Base-by-base conservation (phyloP, 108 stramenopile species). In the Pseudonitzschia pungens region DNA sequence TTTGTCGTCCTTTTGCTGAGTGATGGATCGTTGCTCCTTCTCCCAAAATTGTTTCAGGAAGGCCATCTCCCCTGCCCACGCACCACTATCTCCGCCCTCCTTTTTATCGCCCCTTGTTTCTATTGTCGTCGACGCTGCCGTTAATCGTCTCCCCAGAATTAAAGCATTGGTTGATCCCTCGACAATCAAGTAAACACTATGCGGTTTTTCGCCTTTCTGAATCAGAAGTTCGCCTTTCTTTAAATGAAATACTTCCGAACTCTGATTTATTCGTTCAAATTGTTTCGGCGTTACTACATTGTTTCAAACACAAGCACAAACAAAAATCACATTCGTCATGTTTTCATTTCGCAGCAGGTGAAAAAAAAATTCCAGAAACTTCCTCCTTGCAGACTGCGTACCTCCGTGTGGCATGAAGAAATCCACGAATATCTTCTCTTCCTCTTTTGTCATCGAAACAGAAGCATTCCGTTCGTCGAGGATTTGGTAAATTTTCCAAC, bases 51-150 rank as follows among this genome's bases (percentile, higher is more conserved):
- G 59, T 64, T 89, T 84, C 27, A 94, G 68, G 63, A 94, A 90
- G 9, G 90, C 82, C 81, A 94, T 90, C 77, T 94, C 93, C 28
- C 93, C 93, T 26, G 91, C 68, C 90, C 90, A 94, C 10, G 93
- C 90, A 11, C 93, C 93, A 7, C 86, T 82, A 63, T 91, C 88
- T n/a, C 90, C 90, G 31, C 93, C 88, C 73, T 65, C 77, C 58
- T 68, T 63, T 32, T 69, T 81, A 80, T 26, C 85, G 63, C 65
- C 83, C 29, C 58, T 74, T 1, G 68, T 67, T 12, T 69, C 65
- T 1, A 44, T 10, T 41, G 56, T 68, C 8, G 76, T 78, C 0
- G 83, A 84, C 24, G 77, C 88, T 3, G 90, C 90, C 1, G 93
- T 88, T 52, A 94, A 70, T 52, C 78, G 75, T 15, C 91, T 71